Evolutionary conservation across 2,329 filamentous ascomycete species (phyloP).

Genomic region (Colletotrichum tabaci): DNA sequence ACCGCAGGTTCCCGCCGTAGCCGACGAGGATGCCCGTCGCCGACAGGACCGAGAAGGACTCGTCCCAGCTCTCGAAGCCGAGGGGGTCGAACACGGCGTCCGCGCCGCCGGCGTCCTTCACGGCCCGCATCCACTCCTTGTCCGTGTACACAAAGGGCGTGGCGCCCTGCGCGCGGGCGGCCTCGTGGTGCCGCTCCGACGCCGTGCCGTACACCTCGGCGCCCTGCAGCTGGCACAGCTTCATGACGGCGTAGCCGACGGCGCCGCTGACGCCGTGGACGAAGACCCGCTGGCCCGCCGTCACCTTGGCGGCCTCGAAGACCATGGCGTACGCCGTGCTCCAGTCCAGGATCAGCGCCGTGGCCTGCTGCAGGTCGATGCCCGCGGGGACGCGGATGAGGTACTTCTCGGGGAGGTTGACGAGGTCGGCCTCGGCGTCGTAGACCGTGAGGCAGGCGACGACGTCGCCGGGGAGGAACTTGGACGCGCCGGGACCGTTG

Average conservation of each 20-base stretch:
- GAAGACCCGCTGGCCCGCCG: slow-evolving; percentile 62
- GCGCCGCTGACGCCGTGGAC: slow-evolving; percentile 66
- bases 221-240: slow-evolving; percentile 58
- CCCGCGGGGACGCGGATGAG: slow-evolving; percentile 58
- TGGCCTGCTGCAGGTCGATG: slow-evolving; percentile 58
- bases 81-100: slow-evolving; percentile 65
- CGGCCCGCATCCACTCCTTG: slow-evolving; percentile 63
- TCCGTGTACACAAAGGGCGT: slow-evolving; percentile 63
- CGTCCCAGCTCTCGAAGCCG: slow-evolving; percentile 66
- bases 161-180: slow-evolving; percentile 55
- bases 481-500: slow-evolving; percentile 53
- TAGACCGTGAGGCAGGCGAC: slow-evolving; percentile 57
- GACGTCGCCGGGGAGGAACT: slow-evolving; percentile 52
- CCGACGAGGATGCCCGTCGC: slow-evolving; percentile 57
- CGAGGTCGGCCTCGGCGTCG: slow-evolving; percentile 60
- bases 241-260: slow-evolving; percentile 61
- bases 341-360: slow-evolving; percentile 63
- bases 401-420: slow-evolving; percentile 63
- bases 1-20: slow-evolving; percentile 55
- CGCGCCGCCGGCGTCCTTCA: slow-evolving; percentile 62
- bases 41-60: slow-evolving; percentile 61
- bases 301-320: slow-evolving; percentile 55
- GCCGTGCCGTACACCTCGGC: slow-evolving; percentile 66
- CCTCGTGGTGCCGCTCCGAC: slow-evolving; percentile 60
- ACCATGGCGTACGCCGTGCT: slow-evolving; percentile 58